Evolutionary conservation across 108 stramenopile genomes (phyloP).

Genomic region (Chaetoceros tenuissimus): DNA sequence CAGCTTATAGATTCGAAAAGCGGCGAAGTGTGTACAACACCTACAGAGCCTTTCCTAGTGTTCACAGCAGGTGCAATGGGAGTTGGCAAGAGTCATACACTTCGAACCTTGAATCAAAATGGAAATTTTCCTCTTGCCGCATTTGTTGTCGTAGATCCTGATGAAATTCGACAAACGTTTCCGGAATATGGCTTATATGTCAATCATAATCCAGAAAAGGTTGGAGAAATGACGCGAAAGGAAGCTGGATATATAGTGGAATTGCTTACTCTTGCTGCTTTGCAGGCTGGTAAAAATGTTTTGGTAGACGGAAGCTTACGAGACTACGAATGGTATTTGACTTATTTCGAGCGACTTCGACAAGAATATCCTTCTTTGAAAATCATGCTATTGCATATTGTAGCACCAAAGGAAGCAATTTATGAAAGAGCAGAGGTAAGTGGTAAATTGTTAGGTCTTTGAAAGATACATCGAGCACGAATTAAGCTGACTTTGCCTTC

Average conservation of each 20-base stretch:
- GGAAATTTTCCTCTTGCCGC: slow-evolving; percentile 54
- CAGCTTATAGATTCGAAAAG: slow-evolving; percentile 23
- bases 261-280: slow-evolving; percentile 66
- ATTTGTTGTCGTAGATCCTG: slow-evolving; percentile 62
- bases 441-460: slow-evolving; percentile 3
- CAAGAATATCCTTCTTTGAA: slow-evolving; percentile 59
- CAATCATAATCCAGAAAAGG: slow-evolving; percentile 31
- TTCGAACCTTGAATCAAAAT: slow-evolving; percentile 37
- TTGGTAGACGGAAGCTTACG: slow-evolving; percentile 80
- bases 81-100: slow-evolving; percentile 71
- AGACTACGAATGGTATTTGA: slow-evolving; percentile 69
- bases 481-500: neutral
- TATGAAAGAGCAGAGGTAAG: slow-evolving; percentile 64
- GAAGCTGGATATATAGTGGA: slow-evolving; percentile 69
- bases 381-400: slow-evolving; percentile 73
- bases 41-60: slow-evolving; percentile 74
- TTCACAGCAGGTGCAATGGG: slow-evolving; percentile 83
- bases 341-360: slow-evolving; percentile 54
- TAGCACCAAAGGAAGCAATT: slow-evolving; percentile 62
- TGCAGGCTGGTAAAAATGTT: slow-evolving; percentile 67
- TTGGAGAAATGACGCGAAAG: slow-evolving; percentile 42
- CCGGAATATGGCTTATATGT: slow-evolving; percentile 68
- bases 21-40: slow-evolving; percentile 42
- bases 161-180: slow-evolving; percentile 57
- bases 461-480: neutral